Base-by-base conservation (phyloP, 805 yeast genomes). In the Starmerella stigmatis region DNA sequence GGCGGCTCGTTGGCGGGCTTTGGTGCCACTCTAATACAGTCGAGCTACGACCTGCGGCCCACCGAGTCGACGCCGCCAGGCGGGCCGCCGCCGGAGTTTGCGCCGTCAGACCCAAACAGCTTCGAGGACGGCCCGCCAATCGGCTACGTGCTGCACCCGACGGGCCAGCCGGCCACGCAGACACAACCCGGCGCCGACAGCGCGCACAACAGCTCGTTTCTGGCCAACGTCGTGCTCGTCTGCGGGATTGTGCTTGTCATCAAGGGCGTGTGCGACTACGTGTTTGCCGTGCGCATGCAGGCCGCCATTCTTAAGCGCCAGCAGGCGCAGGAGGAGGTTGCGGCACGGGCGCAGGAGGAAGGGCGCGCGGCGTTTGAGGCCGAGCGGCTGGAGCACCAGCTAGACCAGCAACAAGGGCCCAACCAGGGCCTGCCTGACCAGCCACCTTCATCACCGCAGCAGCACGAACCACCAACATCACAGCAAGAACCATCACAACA, bases 1-100 rank as follows among this genome's bases (percentile, higher is more conserved):
- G 88, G 88, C 58, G 98, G 98, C 3, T 81, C 96, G 1, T 70
- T 94, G 50, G 82, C 89, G 16, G 98, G 98, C 0, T 66, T 92
- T 46, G 97, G 97, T 2, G 60, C 83, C 49, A 86, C 95, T 0
- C 73, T 92, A 51, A 68, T 89, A 43, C 75, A 79, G 44, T 77
- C 79, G 52, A 94, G 83, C 3, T 73, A 71, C 51, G 66, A 71
- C 26, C 69, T 76, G 65, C 64, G 74, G 29, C 80, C 82, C 2
- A 64, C 65, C 46, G 62, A 64, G 50, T 43, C 55, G 3, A 29
- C 56, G 9, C 37, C 53, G 41, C 43, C 60, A 31, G 37, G 58
- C 50, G 35, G 59, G 41, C 27, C 55, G 38, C 51, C 58, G 49
- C 21, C 51, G 44, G 74, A 72, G 57, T 64, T 76, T 25, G 73